Evolutionary conservation across 306 rosid species (phyloP), one percentile per base, ranked within the genome.

Genomic region (Prosopis cineraria): DNA sequence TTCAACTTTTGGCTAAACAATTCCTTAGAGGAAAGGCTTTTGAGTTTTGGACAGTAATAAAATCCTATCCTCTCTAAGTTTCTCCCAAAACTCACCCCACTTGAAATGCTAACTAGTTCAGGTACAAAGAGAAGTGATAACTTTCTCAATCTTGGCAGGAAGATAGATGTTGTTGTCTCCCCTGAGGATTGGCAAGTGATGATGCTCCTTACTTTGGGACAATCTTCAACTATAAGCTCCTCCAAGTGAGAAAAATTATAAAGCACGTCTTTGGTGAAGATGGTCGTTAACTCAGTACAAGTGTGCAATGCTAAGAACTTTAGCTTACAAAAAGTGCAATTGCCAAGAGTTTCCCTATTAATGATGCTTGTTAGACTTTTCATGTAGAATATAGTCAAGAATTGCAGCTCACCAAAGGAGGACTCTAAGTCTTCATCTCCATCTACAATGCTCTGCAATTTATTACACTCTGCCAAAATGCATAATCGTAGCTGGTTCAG

Each of bases 11-110:
- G 1, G 13, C 17, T 47, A 0, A 63, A 63, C 1, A 31, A 22
- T 63, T 75, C 79, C 1, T 4, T 6, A 20, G 11, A 3, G 0
- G 30, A 63, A 6, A 45, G 48, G 1, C 56, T 20, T 11, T 62
- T 7, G 13, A 75, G 72, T 20, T 63, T 45, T 6, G 79, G 59
- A 16, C 79, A 75, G 14, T 44, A 3, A 62, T 75, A 75, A 3
- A 62, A 14, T 44, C 62, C 39, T 12, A 75, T 13, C 3, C 17
- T 6, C 22, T 75, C 45, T 30, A 75, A 43, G 1, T 16, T 30
- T 27, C 10, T 25, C 1, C 52, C 40, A 13, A 76, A 22, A 16
- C 10, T n/a, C 17, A 50, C 11, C 31, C 63, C 79, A 64, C 1
- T 64, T 14, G 72, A 76, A 39, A 76, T 76, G 37, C 12, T 64